phyloP scores from a whole-genome alignment of 2,329 filamentous ascomycete genomes.

The Stagonosporopsis chrysanthemi region DNA sequence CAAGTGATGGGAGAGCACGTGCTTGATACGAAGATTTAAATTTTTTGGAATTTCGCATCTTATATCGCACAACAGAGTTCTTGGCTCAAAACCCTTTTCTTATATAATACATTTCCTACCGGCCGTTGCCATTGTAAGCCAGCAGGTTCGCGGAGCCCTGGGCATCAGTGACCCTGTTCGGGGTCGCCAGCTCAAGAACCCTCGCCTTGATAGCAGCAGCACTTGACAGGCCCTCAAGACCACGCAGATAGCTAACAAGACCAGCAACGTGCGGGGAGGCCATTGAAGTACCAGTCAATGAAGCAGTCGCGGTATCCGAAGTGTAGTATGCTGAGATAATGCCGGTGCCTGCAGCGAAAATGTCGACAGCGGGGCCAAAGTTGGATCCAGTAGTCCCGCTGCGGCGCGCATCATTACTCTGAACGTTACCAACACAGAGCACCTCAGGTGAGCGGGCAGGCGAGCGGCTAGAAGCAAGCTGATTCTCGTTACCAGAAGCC shows the following conservation, averaged over 20 bases:
- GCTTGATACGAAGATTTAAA: neutral
- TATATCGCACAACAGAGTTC: neutral
- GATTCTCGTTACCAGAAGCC: constrained; percentile 47
- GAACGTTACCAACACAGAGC: constrained; percentile 47
- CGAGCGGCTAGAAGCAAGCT: constrained; percentile 34
- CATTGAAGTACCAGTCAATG: constrained; percentile 68
- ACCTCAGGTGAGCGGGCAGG: constrained; percentile 47
- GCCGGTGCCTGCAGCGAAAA: constrained; percentile 50
- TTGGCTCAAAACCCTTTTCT: neutral
- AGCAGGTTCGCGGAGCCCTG: constrained; percentile 34
- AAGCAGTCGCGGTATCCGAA: constrained; percentile 52
- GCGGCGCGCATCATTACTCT: constrained; percentile 33
- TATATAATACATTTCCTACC: neutral
- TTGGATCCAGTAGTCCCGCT: constrained; percentile 41
- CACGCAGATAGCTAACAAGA: constrained; percentile 72
- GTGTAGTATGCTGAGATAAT: constrained; percentile 56
- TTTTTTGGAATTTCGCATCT: neutral
- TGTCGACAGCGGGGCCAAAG: constrained; percentile 49
- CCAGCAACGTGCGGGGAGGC: constrained; percentile 73
- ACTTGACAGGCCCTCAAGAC: constrained; percentile 50
- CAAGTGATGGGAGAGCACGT: neutral
- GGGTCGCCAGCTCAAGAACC: constrained; percentile 32
- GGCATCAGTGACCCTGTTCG: constrained; percentile 29
- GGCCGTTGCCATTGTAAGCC: constrained; percentile 40
- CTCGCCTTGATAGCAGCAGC: constrained; percentile 30